phyloP scores from a whole-genome alignment of 352 stramenopile genomes.

The Phytopythium chamaehyphon region DNA sequence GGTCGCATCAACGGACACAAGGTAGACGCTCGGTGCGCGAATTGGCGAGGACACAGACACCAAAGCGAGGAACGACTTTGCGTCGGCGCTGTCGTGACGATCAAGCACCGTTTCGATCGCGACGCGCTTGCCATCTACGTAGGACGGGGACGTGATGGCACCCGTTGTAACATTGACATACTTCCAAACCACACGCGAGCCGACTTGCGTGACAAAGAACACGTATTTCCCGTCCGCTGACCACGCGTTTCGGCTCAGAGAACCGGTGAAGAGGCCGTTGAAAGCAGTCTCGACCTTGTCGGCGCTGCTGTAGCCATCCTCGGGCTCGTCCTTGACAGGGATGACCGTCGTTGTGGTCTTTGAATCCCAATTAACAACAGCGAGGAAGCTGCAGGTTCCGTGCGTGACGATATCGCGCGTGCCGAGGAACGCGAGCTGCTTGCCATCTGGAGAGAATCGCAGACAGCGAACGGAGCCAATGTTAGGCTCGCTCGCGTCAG shows the following conservation, averaged over 20 bases:
- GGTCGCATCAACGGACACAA: slow-evolving; percentile 41
- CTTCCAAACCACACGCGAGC: slow-evolving; percentile 65
- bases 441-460: slow-evolving; percentile 65
- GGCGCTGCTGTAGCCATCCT: slow-evolving; percentile 15
- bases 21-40: slow-evolving; percentile 47
- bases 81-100: slow-evolving; percentile 6
- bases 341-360: slow-evolving; percentile 60
- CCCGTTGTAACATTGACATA: slow-evolving; percentile 54
- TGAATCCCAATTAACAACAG: slow-evolving; percentile 54
- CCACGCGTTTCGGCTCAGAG: slow-evolving; percentile 50
- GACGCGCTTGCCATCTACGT: slow-evolving; percentile 40
- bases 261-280: slow-evolving; percentile 64
- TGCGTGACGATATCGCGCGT: slow-evolving; percentile 69
- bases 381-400: slow-evolving; percentile 70
- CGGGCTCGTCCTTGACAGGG: slow-evolving; percentile 54
- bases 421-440: slow-evolving; percentile 60
- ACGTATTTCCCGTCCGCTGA: slow-evolving; percentile 48
- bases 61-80: slow-evolving; percentile 27
- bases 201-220: slow-evolving; percentile 69
- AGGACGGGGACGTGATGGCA: slow-evolving; percentile 38
- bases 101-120: slow-evolving; percentile 57
- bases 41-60: slow-evolving; percentile 56
- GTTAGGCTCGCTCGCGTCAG: slow-evolving; percentile 23
- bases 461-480: slow-evolving; percentile 54
- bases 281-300: slow-evolving; percentile 43